Evolutionary conservation across 768 basidiomycete genomes (phyloP).

Genomic region (Holtermanniella nyarrowii): DNA sequence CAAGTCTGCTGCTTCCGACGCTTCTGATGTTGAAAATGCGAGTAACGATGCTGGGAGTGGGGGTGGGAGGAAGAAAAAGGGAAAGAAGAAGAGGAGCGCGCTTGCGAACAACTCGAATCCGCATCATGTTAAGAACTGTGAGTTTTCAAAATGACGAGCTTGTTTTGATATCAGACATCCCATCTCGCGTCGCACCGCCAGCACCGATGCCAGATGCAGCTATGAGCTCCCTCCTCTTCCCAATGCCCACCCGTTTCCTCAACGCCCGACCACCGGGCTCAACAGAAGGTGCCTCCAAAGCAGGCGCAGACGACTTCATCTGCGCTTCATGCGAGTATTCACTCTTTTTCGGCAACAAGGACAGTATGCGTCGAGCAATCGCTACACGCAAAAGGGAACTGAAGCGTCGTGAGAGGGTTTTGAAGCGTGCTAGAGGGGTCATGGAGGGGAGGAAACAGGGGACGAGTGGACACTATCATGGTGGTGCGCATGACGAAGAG

Average conservation of each 20-base stretch:
- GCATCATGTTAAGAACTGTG: slow-evolving; percentile 80
- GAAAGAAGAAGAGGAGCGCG: slow-evolving; percentile 91
- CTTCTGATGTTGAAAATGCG: background rate
- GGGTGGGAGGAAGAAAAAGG: slow-evolving; percentile 43
- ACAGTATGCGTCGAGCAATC: slow-evolving; percentile 55
- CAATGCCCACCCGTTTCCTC: slow-evolving; percentile 34
- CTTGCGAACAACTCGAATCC: slow-evolving; percentile 89
- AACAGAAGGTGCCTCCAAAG: slow-evolving; percentile 16
- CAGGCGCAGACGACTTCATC: slow-evolving; percentile 72
- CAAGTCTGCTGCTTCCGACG: background rate
- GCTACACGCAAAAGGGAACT: slow-evolving; percentile 69
- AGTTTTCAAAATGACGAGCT: slow-evolving; percentile 1
- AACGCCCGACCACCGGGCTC: slow-evolving; percentile 20
- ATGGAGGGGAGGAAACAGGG: slow-evolving; percentile 23
- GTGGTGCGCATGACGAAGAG: slow-evolving; percentile 15
- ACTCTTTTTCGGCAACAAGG: slow-evolving; percentile 77
- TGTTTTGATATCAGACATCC: slow-evolving; percentile 24
- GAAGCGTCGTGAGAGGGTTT: slow-evolving; percentile 21
- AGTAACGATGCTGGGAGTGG: background rate
- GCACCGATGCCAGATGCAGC: slow-evolving; percentile 17
- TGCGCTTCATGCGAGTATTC: slow-evolving; percentile 90
- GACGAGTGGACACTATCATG: background rate
- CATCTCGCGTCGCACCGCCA: slow-evolving; percentile 19
- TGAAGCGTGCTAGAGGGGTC: slow-evolving; percentile 30
- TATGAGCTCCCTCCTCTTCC: slow-evolving; percentile 26